Conservation (phyloP, 2,329 filamentous ascomycete genomes). For the Epichloe sp. region DNA sequence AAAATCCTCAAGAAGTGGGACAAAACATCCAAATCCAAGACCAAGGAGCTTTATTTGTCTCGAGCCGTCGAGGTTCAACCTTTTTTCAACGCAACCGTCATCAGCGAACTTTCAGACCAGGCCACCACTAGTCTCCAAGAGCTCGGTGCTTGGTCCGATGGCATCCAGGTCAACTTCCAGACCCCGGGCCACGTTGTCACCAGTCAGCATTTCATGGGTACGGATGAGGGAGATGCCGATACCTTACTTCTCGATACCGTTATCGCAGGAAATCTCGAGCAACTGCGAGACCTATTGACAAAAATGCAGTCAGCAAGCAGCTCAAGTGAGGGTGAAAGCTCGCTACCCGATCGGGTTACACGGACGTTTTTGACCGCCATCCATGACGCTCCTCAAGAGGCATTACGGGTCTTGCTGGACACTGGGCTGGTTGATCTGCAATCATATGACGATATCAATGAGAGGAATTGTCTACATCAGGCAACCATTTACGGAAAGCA, state of each 20-base stretch:
- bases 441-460: conserved; percentile 94
- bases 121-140: conserved; percentile 93
- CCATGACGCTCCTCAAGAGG: conserved; percentile 66
- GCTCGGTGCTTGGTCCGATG: conserved; percentile 92
- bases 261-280: conserved; percentile 64
- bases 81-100: conserved; percentile 95
- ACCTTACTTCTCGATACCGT: conserved; percentile 79
- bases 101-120: conserved; percentile 91
- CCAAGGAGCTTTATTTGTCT: conserved; percentile 93
- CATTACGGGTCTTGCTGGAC: conserved; percentile 62
- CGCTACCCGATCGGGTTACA: conserved; percentile 64
- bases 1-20: conserved; percentile 99
- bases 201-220: conserved; percentile 52
- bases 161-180: conserved; percentile 80
- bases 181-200: conserved; percentile 49
- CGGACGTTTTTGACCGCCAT: conserved; percentile 83
- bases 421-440: conserved; percentile 79
- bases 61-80: conserved; percentile 94
- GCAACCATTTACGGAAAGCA: conserved; percentile 86
- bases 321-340: conserved; percentile 42
- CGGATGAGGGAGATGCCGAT: conserved; percentile 83
- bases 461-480: conserved; percentile 90
- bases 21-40: conserved; percentile 97
- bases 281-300: conserved; percentile 66
- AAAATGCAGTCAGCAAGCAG: conserved; percentile 48